A percentile compares a stretch with the other conserved stretches of the same genome.
Evolutionary conservation across 179 eudicot species (phyloP).

Genomic region (Pouteria campechiana): DNA sequence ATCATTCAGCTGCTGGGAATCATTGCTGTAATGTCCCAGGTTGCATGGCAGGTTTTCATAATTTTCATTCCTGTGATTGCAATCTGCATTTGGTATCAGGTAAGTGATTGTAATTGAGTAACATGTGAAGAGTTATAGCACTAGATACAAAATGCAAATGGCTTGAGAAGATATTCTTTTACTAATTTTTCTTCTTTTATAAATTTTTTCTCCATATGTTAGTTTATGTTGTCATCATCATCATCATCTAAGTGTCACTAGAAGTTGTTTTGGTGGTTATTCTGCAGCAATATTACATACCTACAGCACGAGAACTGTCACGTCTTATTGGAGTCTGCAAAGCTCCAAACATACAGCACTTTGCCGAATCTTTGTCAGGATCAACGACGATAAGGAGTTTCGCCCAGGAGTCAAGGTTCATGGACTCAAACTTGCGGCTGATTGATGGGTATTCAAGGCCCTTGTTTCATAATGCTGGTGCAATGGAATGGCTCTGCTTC

Average conservation of each 20-base stretch:
- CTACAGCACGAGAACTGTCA: slow-evolving; percentile 73
- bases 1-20: slow-evolving; percentile 70
- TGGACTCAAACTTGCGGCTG: slow-evolving; percentile 34
- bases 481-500: slow-evolving; percentile 73
- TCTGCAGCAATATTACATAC: slow-evolving; percentile 64
- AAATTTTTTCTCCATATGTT: too few relatives aligned
- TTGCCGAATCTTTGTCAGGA: slow-evolving; percentile 77
- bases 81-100: slow-evolving; percentile 58
- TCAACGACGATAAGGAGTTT: slow-evolving; percentile 77
- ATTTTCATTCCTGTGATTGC: slow-evolving; percentile 54
- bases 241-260: background rate
- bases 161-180: too few relatives aligned
- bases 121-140: too few relatives aligned
- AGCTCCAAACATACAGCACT: slow-evolving; percentile 83
- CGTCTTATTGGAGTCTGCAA: slow-evolving; percentile 60
- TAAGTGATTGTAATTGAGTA: slow-evolving; percentile 16
- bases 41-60: slow-evolving; percentile 79
- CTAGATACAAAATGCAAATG: too few relatives aligned
- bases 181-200: too few relatives aligned
- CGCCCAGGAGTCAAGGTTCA: slow-evolving; percentile 59
- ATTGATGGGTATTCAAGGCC: slow-evolving; percentile 56
- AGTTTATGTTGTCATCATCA: too few relatives aligned
- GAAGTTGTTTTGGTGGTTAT: background rate
- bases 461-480: slow-evolving; percentile 48
- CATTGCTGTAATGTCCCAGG: slow-evolving; percentile 74